Base-by-base conservation (phyloP, 2,329 filamentous ascomycete species). In the Monilinia vaccinii-corymbosi region DNA sequence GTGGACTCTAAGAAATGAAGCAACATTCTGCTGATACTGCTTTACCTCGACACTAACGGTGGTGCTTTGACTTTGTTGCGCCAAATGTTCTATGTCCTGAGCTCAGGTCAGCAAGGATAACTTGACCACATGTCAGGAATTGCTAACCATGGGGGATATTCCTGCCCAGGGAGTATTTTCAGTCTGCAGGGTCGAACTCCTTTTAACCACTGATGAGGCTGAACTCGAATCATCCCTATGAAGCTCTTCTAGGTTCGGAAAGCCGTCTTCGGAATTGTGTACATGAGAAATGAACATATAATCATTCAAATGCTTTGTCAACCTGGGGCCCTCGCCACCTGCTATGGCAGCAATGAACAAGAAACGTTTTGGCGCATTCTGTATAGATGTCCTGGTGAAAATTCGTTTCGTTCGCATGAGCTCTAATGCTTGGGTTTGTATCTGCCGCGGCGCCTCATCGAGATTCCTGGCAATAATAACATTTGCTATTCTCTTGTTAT, bases 241-340 rank as follows among this genome's bases (percentile, higher is more conserved):
- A 23, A 74, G 75, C 40, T 89, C 86, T 62, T 95, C 88, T 0
- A 93, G 73, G 64, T 94, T 88, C 5, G 85, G 79, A 63, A 91
- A 87, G 0, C 87, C 89, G 70, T 93, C 84, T 1, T 79, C 77
- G 4, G 81, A 78, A 60, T 86, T 81, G 69, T 97, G 91, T 75
- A 86, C 89, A 72, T 97, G 92, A 0, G 89, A 93, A 61, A 97
- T 85, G 71, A 91, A 90, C 66, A 97, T 87, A 64, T 89, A 84
- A 61, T 97, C 91, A 68, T 91, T 95, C 73, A 87, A 71, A 66
- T 90, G 80, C 36, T 73, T 74, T 25, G 77, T 80, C 53, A 86
- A 76, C 53, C 75, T 76, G 4, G 78, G 76, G 47, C 75, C 69
- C 42, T 80, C 78, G 2, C 77, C 77, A 45, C 74, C 78, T 23